Percentiles rank a stretch among this genome's conserved stretches.
These are phyloP conservation scores for Rhamnella rubrinervis DNA, from an alignment of 331 rosid genomes.

Conservation along the genomic window DNA sequence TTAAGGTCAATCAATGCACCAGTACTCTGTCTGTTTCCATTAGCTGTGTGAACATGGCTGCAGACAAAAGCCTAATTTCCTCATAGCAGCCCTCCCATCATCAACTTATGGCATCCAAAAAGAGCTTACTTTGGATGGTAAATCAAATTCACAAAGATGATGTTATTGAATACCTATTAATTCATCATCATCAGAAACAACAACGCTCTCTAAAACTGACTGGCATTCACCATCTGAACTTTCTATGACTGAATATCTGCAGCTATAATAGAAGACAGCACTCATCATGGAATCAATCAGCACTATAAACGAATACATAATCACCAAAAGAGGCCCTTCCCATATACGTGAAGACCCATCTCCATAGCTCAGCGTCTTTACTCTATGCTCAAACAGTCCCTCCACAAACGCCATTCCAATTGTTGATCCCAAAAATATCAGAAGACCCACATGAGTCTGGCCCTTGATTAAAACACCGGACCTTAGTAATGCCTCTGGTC, in stretches of 20 bases:
- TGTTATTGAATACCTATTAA: conserved; percentile 53
- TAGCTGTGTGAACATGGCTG: conserved; percentile 4
- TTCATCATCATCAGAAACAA: conserved; percentile 56
- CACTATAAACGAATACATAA: conserved; percentile 85
- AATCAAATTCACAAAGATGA: conserved; percentile 24
- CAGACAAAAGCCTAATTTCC: conserved; percentile 21
- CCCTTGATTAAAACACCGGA: conserved; percentile 73
- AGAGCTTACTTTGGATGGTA: neutral
- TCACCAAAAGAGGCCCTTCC: conserved; percentile 98
- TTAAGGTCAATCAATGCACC: neutral
- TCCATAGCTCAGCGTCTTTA: conserved; percentile 90
- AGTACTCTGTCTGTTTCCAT: conserved; percentile 20
- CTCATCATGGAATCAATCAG: conserved; percentile 92
- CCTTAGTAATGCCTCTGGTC: conserved; percentile 81
- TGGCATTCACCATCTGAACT: conserved; percentile 26
- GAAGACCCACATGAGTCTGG: conserved; percentile 86
- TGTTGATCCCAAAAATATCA: conserved; percentile 80
- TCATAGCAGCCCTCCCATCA: conserved; percentile 10
- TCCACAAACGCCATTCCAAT: conserved; percentile 86
- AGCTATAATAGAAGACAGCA: conserved; percentile 94
- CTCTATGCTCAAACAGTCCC: conserved; percentile 92
- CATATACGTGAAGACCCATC: conserved; percentile 92
- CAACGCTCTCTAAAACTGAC: conserved; percentile 53
- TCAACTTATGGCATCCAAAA: conserved; percentile 33
- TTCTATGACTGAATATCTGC: conserved; percentile 66